phyloP scores from a whole-genome alignment of 768 basidiomycete genomes.

The Megacollybia marginata region DNA sequence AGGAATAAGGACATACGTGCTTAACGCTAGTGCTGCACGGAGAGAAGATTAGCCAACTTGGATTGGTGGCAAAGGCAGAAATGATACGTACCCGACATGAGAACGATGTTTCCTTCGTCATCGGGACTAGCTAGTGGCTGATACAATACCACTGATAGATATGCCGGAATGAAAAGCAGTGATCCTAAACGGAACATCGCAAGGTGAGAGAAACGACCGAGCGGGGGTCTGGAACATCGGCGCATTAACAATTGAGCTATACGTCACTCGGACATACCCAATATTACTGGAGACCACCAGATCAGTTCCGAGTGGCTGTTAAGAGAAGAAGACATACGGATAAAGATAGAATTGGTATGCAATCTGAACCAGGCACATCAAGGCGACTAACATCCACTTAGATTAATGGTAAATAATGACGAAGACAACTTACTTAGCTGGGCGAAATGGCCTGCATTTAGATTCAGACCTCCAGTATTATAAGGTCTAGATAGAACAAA shows the following conservation, averaged over 20 bases:
- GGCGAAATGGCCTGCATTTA: slow-evolving; percentile 89
- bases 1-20: slow-evolving; percentile 56
- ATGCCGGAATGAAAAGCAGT: slow-evolving; percentile 82
- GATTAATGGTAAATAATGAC: slow-evolving; percentile 4
- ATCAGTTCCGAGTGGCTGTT: neutral
- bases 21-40: slow-evolving; percentile 55
- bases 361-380: slow-evolving; percentile 94
- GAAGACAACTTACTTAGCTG: slow-evolving; percentile 60
- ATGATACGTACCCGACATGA: slow-evolving; percentile 66
- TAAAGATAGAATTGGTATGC: slow-evolving; percentile 88
- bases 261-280: slow-evolving; percentile 32
- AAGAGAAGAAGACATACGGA: slow-evolving; percentile 48
- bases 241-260: neutral
- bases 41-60: slow-evolving; percentile 1
- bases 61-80: slow-evolving; percentile 4
- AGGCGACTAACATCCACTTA: slow-evolving; percentile 48
- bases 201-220: slow-evolving; percentile 76
- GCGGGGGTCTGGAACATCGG: slow-evolving; percentile 49
- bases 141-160: slow-evolving; percentile 71
- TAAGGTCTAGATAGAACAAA: slow-evolving; percentile 48
- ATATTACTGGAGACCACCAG: slow-evolving; percentile 41
- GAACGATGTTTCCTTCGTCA: slow-evolving; percentile 64
- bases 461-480: slow-evolving; percentile 79
- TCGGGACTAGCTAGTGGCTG: slow-evolving; percentile 64
- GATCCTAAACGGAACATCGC: slow-evolving; percentile 90